Percentiles rank a stretch among this genome's conserved stretches.
Conservation (phyloP, 805 yeast genomes). For the Saturnispora saitoi region DNA sequence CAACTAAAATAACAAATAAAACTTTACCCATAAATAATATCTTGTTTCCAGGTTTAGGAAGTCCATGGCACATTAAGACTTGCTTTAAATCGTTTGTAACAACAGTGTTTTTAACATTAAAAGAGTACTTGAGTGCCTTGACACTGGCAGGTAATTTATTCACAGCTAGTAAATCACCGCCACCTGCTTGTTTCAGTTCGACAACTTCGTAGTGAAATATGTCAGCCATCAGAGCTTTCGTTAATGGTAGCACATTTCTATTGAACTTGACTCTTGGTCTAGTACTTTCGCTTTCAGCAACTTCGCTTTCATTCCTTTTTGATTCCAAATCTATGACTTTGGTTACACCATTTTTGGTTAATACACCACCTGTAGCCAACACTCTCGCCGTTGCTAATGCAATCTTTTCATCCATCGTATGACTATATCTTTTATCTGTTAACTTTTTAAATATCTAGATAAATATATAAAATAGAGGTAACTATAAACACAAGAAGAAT, state of each 20-base stretch:
- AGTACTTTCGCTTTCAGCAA: neutral
- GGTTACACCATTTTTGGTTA: slow-evolving; percentile 16
- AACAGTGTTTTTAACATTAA: slow-evolving; percentile 10
- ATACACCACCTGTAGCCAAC: neutral
- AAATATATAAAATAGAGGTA: neutral
- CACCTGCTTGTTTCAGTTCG: slow-evolving; percentile 11
- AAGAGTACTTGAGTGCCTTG: slow-evolving; percentile 19
- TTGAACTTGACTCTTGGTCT: slow-evolving; percentile 23
- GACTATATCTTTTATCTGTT: neutral
- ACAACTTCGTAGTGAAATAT: slow-evolving; percentile 23
- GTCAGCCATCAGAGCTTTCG: neutral
- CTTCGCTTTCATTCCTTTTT: slow-evolving; percentile 12
- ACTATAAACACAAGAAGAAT: neutral
- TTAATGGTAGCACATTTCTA: slow-evolving; percentile 18
- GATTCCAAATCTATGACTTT: slow-evolving; percentile 25
- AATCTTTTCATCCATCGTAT: neutral
- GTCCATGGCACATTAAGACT: slow-evolving; percentile 12
- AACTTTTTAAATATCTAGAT: neutral
- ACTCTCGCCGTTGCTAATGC: neutral
- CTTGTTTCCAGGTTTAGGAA: slow-evolving; percentile 22
- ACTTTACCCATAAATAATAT: slow-evolving; percentile 22
- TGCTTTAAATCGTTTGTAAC: slow-evolving; percentile 6
- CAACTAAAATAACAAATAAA: slow-evolving; percentile 20
- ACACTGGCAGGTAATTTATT: slow-evolving; percentile 17
- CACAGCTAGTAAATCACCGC: slow-evolving; percentile 23